Percentiles rank a stretch among this genome's conserved stretches.
phyloP scores from a whole-genome alignment of 1,139 yeast species.

The Hyphopichia fennica region DNA sequence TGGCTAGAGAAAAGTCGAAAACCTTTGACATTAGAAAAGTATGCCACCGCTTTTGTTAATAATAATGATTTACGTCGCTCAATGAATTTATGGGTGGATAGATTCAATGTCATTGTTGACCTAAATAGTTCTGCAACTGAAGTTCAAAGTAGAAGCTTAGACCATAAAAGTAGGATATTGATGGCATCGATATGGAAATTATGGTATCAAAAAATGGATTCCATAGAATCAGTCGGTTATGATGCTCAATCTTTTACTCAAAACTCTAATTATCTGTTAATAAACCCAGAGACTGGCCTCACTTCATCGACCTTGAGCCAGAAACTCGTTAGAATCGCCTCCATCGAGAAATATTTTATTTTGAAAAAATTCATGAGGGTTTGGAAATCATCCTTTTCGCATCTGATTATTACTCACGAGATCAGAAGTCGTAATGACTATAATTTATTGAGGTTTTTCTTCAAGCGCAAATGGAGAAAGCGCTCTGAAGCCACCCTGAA shows the following conservation, averaged over 20 bases:
- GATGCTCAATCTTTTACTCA: neutral
- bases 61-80: neutral
- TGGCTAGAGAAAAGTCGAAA: neutral
- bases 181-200: neutral
- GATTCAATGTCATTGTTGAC: neutral
- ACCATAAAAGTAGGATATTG: neutral
- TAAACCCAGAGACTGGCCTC: neutral
- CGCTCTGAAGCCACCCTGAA: slow-evolving; percentile 9
- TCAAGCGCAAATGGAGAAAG: slow-evolving; percentile 16
- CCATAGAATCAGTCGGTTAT: neutral
- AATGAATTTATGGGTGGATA: neutral
- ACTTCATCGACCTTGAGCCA: slow-evolving; percentile 7
- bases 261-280: too few species aligned
- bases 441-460: slow-evolving; percentile 10
- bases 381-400: slow-evolving; percentile 14
- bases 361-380: slow-evolving; percentile 12
- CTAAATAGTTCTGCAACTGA: neutral
- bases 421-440: slow-evolving; percentile 9
- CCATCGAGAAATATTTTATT: slow-evolving; percentile 10
- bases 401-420: slow-evolving; percentile 6
- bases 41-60: neutral
- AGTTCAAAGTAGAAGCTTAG: neutral
- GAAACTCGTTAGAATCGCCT: slow-evolving; percentile 10
- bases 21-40: neutral
- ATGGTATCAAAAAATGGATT: slow-evolving; percentile 1